A percentile compares a stretch with the other conserved stretches of the same genome.
Conservation (phyloP, 2,329 filamentous ascomycete species). For the Arthroderma sp. region DNA sequence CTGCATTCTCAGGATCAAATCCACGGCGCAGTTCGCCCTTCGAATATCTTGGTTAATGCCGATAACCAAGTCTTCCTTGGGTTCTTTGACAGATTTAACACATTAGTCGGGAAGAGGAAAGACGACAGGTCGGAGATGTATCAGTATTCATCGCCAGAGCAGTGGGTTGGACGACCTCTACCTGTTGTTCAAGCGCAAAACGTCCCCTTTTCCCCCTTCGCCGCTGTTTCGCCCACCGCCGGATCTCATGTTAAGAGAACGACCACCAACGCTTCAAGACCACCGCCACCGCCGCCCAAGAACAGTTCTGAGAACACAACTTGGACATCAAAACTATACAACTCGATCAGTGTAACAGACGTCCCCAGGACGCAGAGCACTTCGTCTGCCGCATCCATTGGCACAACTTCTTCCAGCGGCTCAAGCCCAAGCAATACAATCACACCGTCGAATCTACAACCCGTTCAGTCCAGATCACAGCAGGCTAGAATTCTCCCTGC, state of each 20-base stretch:
- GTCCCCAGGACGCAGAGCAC: not conserved
- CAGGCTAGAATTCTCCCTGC: constrained; percentile 6
- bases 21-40: constrained; percentile 46
- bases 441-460: not conserved
- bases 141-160: constrained; percentile 47
- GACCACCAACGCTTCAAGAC: not conserved
- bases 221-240: not conserved
- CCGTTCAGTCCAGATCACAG: not conserved
- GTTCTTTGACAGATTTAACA: constrained; percentile 43
- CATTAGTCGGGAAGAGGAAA: constrained; percentile 40
- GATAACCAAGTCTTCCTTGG: constrained; percentile 44
- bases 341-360: not conserved
- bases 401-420: not conserved
- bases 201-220: not conserved
- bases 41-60: constrained; percentile 46
- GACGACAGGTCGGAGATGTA: constrained; percentile 43
- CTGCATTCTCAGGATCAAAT: constrained; percentile 42
- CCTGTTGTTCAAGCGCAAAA: not conserved
- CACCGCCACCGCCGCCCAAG: not conserved
- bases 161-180: constrained; percentile 24
- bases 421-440: constrained; percentile 1
- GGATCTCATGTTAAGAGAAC: not conserved
- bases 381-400: constrained; percentile 2
- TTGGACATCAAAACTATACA: not conserved
- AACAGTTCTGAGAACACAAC: not conserved